phyloP scores from a whole-genome alignment of 116 monocot genomes.

The Zostera marina region DNA sequence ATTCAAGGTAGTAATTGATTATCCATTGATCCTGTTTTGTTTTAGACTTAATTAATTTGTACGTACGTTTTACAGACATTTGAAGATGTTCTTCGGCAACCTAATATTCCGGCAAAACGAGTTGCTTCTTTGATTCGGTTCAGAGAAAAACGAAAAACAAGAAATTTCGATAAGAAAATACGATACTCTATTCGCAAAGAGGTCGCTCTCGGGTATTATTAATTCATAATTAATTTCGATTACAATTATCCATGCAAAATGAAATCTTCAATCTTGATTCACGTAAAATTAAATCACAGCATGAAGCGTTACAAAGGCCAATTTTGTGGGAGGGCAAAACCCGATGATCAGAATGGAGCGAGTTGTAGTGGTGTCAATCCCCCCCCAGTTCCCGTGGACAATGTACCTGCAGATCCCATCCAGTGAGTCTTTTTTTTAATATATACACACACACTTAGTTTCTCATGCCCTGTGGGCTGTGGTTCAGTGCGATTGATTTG shows the following conservation, averaged over 20 bases:
- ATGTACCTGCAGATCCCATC: too few species aligned
- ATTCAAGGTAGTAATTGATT: too few species aligned
- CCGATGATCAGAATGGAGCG: slow-evolving; percentile 23
- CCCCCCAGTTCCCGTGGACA: too few species aligned
- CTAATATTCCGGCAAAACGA: slow-evolving; percentile 67
- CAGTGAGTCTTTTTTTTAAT: too few species aligned
- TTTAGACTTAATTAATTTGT: not conserved
- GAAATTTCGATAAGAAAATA: slow-evolving; percentile 87
- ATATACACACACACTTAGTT: too few species aligned
- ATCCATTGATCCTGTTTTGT: not conserved
- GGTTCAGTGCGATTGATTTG: too few species aligned
- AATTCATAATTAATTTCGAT: not conserved
- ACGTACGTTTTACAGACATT: slow-evolving; percentile 22
- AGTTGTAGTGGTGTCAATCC: slow-evolving; percentile 35
- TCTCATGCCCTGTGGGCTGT: too few species aligned
- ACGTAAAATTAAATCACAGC: slow-evolving; percentile 18
- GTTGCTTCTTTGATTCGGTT: slow-evolving; percentile 77
- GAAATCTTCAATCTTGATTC: too few species aligned
- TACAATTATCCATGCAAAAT: too few species aligned
- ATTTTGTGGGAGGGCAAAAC: slow-evolving; percentile 70
- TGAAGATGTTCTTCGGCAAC: slow-evolving; percentile 54
- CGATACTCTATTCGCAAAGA: slow-evolving; percentile 69
- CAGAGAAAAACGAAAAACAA: slow-evolving; percentile 76
- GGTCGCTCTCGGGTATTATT: slow-evolving; percentile 63
- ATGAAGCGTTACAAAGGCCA: slow-evolving; percentile 82